Evolutionary conservation across 306 rosid genomes (phyloP), one percentile per base, ranked within the genome.

Genomic region (Cyamopsis tetragonoloba): DNA sequence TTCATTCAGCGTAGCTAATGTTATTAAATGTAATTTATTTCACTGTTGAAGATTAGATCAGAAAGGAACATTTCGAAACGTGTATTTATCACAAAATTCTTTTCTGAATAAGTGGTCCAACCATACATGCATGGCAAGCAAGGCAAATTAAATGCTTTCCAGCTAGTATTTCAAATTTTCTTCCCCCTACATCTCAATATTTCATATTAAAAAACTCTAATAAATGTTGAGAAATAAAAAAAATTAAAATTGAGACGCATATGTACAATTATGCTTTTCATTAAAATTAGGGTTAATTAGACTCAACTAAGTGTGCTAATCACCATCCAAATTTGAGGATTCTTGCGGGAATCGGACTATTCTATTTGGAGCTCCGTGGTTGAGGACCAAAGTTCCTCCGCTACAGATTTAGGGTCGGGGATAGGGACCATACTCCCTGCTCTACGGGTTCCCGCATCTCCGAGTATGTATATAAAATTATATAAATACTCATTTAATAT

Each of bases 21-120:
- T 51, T 48, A n/a, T 31, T 30, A 13, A 51, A 62, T 53, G 7
- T 60, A 70, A 43, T 62, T 59, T 28, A 58, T 47, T 59, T 46
- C 50, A n/a, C n/a, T 13, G 42, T 7, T 23, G 47, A 13, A 19
- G 43, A 31, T 34, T 20, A 19, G 43, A 31, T 34, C 10, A 4
- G 32, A 62, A 59, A 42, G 56, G 24, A 70, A 55, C 73, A 3
- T 28, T 14, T 55, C 42, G n/a, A 8, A 63, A 71, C 32, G 53
- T 42, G 35, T 50, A 17, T 37, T 24, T 11, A 42, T 46, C 11
- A 13, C 19, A 62, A 9, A 9, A 17, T 35, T 63, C 5, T 37
- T 62, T 38, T 20, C 42, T 5, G 4, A n/a, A n/a, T n/a, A 24
- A 38, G 70, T 74, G 73, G 80, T 56, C 74, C 77, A 47, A 28